These are phyloP conservation scores for Fusarium sp. DNA, from an alignment of 2,329 filamentous ascomycete species.

Conservation along the genomic window DNA sequence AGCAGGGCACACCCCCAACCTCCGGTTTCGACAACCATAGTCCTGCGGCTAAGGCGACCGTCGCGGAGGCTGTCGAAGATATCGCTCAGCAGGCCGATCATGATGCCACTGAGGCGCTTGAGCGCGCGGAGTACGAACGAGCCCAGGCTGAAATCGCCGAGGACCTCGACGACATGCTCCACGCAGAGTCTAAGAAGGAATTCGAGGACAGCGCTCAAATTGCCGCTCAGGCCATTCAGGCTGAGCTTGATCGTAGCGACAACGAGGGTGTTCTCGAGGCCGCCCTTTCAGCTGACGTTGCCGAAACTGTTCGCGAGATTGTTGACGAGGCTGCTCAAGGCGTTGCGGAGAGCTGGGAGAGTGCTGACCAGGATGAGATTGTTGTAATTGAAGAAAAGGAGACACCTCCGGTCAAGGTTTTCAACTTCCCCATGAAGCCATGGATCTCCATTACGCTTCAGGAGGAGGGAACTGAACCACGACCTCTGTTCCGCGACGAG, in stretches of 20 bases:
- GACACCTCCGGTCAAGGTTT: constrained; percentile 77
- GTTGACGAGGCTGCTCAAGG: constrained; percentile 61
- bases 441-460: constrained; percentile 90
- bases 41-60: constrained; percentile 70
- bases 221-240: constrained; percentile 61
- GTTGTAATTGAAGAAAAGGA: constrained; percentile 74
- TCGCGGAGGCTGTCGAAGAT: constrained; percentile 75
- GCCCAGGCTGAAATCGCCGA: constrained; percentile 58
- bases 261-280: constrained; percentile 66
- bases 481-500: constrained; percentile 77
- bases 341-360: constrained; percentile 92
- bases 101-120: constrained; percentile 73
- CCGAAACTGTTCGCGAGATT: constrained; percentile 55
- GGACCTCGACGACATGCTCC: constrained; percentile 61
- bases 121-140: constrained; percentile 63
- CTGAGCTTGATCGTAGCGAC: constrained; percentile 65
- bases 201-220: constrained; percentile 61
- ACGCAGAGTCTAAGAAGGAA: constrained; percentile 64
- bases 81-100: constrained; percentile 66
- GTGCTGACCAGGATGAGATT: constrained; percentile 78
- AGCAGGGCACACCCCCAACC: constrained; percentile 47
- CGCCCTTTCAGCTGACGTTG: constrained; percentile 50
- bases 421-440: constrained; percentile 96
- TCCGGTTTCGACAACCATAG: constrained; percentile 47
- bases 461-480: constrained; percentile 64